Conservation (phyloP, 2,329 filamentous ascomycete species). For the Sphaerulina musiva region DNA sequence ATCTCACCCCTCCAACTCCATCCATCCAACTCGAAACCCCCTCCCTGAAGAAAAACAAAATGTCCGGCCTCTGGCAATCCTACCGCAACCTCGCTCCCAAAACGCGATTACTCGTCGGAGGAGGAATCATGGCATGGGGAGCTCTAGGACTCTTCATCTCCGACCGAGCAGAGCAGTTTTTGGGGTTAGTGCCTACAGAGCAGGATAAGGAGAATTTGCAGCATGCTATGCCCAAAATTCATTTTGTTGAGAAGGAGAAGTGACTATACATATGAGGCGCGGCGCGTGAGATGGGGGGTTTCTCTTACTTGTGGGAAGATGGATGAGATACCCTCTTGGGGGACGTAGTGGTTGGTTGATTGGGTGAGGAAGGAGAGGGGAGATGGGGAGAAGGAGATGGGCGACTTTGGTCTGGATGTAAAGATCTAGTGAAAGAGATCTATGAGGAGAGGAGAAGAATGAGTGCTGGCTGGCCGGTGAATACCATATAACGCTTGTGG, state of each 20-base stretch:
- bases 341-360: no score
- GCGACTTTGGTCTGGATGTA: no score
- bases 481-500: no score
- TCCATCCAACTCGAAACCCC: neutral
- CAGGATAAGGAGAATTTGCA: conserved; percentile 64
- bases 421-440: no score
- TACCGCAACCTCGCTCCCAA: conserved; percentile 67
- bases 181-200: conserved; percentile 66
- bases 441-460: no score
- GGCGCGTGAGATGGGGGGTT: no score
- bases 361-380: no score
- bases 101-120: conserved; percentile 64
- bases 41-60: neutral
- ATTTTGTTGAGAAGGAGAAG: conserved; percentile 49
- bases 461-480: no score
- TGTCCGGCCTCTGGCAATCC: conserved; percentile 29
- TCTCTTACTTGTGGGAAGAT: neutral
- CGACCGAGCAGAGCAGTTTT: conserved; percentile 64
- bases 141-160: conserved; percentile 64
- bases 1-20: neutral
- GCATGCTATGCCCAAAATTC: conserved; percentile 56
- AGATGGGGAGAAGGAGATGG: no score
- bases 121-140: conserved; percentile 71
- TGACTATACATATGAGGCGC: neutral
- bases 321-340: neutral